Evolutionary conservation across 2,329 filamentous ascomycete genomes (phyloP).

Genomic region (Fonsecaea multimorphosa): DNA sequence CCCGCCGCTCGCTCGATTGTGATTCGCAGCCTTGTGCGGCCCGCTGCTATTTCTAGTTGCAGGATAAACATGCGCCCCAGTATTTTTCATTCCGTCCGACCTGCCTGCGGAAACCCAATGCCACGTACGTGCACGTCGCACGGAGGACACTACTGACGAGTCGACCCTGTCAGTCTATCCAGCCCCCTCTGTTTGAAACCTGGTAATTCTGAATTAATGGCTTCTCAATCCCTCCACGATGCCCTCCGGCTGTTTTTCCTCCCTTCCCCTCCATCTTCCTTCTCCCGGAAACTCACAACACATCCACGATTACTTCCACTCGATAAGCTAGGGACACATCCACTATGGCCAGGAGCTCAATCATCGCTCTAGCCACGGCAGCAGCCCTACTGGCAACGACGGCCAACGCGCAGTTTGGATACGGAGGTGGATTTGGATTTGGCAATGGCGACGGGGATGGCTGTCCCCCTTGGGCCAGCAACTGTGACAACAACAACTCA

Average conservation of each 20-base stretch:
- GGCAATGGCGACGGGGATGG: slow-evolving; percentile 17
- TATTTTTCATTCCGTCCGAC: background rate
- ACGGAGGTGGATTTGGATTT: slow-evolving; percentile 17
- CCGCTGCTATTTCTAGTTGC: slow-evolving; percentile 1
- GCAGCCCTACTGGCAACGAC: slow-evolving; percentile 17
- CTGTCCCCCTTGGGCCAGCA: slow-evolving; percentile 16
- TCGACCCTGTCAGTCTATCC: background rate
- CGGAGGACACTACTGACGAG: no score
- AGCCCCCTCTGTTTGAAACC: background rate
- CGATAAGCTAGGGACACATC: background rate
- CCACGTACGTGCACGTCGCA: no score
- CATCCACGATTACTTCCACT: background rate
- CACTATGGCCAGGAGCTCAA: slow-evolving; percentile 16
- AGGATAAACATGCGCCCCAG: background rate
- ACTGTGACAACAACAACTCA: slow-evolving; percentile 21
- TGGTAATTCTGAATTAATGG: background rate
- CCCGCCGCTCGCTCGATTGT: background rate
- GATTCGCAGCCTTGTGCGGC: slow-evolving; percentile 3
- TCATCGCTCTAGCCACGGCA: slow-evolving; percentile 15
- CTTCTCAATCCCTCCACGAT: background rate
- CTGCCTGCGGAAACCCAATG: background rate
- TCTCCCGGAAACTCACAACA: background rate
- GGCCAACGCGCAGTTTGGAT: slow-evolving; percentile 19
- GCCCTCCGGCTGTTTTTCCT: background rate
- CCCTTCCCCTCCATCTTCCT: background rate